Evolutionary conservation across 2,329 filamentous ascomycete genomes (phyloP), one percentile per base, ranked within the genome.

Genomic region (Cladophialophora exuberans): DNA sequence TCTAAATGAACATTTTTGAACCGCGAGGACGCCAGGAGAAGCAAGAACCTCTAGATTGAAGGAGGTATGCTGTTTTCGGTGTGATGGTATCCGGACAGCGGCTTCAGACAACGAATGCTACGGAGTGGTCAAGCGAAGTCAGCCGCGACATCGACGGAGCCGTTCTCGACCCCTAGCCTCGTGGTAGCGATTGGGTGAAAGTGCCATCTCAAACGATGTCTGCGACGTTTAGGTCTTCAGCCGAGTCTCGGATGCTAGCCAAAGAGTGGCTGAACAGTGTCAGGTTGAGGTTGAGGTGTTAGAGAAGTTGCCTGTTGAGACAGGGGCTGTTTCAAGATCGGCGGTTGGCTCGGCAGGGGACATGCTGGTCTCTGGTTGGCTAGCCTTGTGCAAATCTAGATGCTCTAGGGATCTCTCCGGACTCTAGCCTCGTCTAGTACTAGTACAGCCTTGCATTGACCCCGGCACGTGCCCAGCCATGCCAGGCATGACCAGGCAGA

Each of bases 181-280:
- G 23, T 6, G 47, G 56, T 54, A 43, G 49, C 55, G 31, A 61
- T 61, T 61, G 58, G 57, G 35, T 35, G 33, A n/a, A 31, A 39
- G 11, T 33, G 3, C 17, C 17, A 49, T 61, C 55, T 61, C 58
- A 61, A 61, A 61, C 58, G 26, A 22, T 20, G 53, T 36, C 39
- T 61, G 58, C 58, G 58, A 61, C 58, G 49, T 42, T 54, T 52
- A 22, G 22, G 11, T 55, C 50, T 56, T 58, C 58, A 61, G 52
- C 44, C 25, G 15, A 57, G 58, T 61, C 58, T 61, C 58, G 52
- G 44, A 43, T 15, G 35, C 31, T 22, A 45, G 49, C 22, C 42
- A 35, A 23, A 42, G 18, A 43, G 55, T 56, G 58, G 58, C 54
- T 61, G 58, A 36, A 18, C 26, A 26, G 58, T 61, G 54, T 61